These are phyloP conservation scores for Theobroma cacao DNA, from an alignment of 345 rosid genomes.

Conservation along the genomic window DNA sequence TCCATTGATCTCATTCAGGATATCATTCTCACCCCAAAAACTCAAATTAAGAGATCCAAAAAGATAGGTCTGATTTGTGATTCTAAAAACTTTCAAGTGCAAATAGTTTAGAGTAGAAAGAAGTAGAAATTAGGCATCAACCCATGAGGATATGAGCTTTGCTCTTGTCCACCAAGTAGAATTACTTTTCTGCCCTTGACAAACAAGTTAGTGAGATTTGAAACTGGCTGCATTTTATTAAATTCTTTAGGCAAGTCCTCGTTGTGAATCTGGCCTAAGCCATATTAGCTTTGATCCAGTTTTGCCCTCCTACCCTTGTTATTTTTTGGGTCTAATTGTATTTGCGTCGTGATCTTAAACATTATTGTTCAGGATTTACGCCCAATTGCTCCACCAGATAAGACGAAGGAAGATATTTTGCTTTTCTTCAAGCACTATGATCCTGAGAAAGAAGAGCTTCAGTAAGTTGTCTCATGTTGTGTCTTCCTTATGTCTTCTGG, in stretches of 20 bases:
- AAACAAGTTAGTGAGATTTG: background rate
- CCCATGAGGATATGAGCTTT: background rate
- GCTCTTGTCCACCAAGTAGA: background rate
- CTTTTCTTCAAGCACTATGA: slow-evolving; percentile 75
- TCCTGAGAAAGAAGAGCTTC: slow-evolving; percentile 58
- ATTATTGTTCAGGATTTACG: slow-evolving; percentile 44
- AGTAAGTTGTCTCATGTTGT: slow-evolving; percentile 29
- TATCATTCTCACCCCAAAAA: background rate
- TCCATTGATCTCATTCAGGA: slow-evolving; percentile 10
- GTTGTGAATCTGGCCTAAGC: background rate
- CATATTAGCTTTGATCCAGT: background rate
- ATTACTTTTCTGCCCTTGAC: background rate
- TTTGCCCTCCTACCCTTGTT: background rate
- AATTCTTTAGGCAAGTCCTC: background rate
- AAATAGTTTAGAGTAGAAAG: background rate
- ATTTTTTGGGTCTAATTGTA: background rate
- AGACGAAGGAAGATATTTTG: slow-evolving; percentile 64
- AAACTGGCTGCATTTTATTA: background rate
- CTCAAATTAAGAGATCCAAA: background rate
- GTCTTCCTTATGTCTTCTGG: background rate
- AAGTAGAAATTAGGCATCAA: background rate
- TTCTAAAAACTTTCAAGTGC: background rate
- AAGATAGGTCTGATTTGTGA: background rate
- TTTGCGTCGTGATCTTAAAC: slow-evolving; percentile 12
- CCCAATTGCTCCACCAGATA: slow-evolving; percentile 53